Base-by-base conservation (phyloP, 805 yeast genomes). In the Wickerhamiella shivajii region DNA sequence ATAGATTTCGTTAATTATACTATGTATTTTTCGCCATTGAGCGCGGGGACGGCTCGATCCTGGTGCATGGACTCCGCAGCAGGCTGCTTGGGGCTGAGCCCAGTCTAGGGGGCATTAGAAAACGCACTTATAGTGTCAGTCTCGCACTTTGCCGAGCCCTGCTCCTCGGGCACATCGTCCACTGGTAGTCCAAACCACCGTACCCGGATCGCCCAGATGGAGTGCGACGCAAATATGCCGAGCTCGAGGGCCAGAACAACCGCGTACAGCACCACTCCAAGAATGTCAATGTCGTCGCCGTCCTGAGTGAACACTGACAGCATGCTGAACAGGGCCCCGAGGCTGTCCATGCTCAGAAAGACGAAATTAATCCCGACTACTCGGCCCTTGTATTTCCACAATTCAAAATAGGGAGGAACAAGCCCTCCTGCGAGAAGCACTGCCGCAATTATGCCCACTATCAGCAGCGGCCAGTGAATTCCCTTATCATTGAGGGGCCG, bases 351-450 rank as follows among this genome's bases (percentile, higher is more conserved):
- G 4, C 64, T 47, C 38, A 87, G 60, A 42, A 87, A 87, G 3
- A 77, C 44, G 48, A 87, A 84, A 51, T 84, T 84, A 47, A 87
- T 77, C 0, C 97, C 97, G 3, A 84, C 72, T 3, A 87, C 96
- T 22, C 77, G 59, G 2, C 96, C 96, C 33, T 69, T 54, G 42
- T 94, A 64, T 48, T 81, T 79, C 20, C 72, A 67, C 17, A 87
- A 57, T 52, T 87, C 96, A 44, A 71, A 73, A 51, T 85, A 87
- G 4, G 96, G 95, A 0, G 96, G 96, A 0, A 87, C 42, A 22
- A 87, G 61, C 0, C 97, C 97, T 2, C 67, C 50, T 0, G 78
- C 90, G 6, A 87, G 58, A 13, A 80, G 51, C 0, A 85, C 61
- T 1, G 90, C 71, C 0, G 96, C 93, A 12, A 81, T 40, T 18